These are phyloP conservation scores for Chalara sp. DNA, from an alignment of 2,329 filamentous ascomycete genomes.

Conservation along the genomic window DNA sequence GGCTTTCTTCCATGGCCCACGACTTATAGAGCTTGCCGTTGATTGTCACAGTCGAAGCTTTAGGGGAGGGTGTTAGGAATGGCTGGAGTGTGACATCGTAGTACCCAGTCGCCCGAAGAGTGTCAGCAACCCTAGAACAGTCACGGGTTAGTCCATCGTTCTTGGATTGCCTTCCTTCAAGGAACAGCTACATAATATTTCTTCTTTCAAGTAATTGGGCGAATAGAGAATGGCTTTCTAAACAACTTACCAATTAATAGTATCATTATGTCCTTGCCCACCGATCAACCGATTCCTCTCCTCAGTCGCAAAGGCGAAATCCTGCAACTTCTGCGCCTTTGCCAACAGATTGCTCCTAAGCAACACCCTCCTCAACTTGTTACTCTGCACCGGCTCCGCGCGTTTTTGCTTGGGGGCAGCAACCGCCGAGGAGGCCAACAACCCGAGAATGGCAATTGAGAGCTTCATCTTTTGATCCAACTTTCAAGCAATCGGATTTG, in stretches of 20 bases:
- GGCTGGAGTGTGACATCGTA: slow-evolving; percentile 39
- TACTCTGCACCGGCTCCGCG: too few relatives aligned
- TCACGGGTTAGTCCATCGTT: too few relatives aligned
- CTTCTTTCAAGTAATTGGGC: too few relatives aligned
- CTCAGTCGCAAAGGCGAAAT: slow-evolving; percentile 35
- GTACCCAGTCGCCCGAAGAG: too few relatives aligned
- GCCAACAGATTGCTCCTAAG: slow-evolving; percentile 28
- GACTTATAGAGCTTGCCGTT: slow-evolving; percentile 4
- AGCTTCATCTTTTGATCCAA: too few relatives aligned
- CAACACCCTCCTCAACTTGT: background rate
- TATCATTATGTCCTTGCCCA: slow-evolving; percentile 38
- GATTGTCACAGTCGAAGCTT: slow-evolving; percentile 6
- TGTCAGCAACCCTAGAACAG: too few relatives aligned
- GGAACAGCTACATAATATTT: too few relatives aligned
- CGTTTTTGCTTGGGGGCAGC: too few relatives aligned
- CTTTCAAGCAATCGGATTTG: too few relatives aligned
- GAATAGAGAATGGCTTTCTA: slow-evolving; percentile 30
- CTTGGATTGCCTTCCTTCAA: too few relatives aligned
- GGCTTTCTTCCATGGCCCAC: slow-evolving; percentile 8
- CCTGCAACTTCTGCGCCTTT: slow-evolving; percentile 38
- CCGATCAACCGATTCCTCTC: slow-evolving; percentile 37
- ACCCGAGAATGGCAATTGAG: too few relatives aligned
- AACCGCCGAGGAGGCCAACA: too few relatives aligned
- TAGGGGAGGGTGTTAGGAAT: slow-evolving; percentile 24
- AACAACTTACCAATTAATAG: slow-evolving; percentile 33